phyloP scores from a whole-genome alignment of 345 rosid genomes.

The Lagerstroemia speciosa region DNA sequence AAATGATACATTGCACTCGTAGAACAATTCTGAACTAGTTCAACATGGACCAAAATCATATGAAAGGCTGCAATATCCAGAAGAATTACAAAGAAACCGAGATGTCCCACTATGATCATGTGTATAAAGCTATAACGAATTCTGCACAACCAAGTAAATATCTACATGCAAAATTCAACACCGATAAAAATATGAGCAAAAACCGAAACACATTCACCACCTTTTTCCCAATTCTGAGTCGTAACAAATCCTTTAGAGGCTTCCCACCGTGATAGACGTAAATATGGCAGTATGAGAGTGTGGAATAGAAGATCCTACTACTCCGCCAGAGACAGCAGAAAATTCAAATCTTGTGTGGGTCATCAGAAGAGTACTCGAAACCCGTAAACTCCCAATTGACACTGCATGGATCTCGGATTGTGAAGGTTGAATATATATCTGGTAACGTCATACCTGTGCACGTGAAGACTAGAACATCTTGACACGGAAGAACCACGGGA shows the following conservation, averaged over 20 bases:
- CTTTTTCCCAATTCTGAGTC: no score
- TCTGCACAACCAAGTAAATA: no score
- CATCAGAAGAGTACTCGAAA: background rate
- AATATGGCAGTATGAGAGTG: background rate
- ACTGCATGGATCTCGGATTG: background rate
- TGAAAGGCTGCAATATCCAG: background rate
- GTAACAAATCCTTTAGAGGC: background rate
- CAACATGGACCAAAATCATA: background rate
- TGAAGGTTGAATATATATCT: background rate
- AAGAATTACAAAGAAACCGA: no score
- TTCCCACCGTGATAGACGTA: background rate
- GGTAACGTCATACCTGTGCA: background rate
- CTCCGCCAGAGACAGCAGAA: background rate
- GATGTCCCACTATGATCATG: no score
- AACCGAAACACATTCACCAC: background rate
- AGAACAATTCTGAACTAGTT: no score
- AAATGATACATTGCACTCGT: background rate
- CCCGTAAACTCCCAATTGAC: background rate
- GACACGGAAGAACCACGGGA: constrained; percentile 65
- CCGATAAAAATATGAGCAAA: background rate
- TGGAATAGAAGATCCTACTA: background rate
- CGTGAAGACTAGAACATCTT: constrained; percentile 31
- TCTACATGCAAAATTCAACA: no score
- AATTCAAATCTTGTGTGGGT: no score
- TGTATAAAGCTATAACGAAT: no score